These are phyloP conservation scores for Houttuynia cordata DNA, from an alignment of 164 flowering plant genomes.

Conservation along the genomic window DNA sequence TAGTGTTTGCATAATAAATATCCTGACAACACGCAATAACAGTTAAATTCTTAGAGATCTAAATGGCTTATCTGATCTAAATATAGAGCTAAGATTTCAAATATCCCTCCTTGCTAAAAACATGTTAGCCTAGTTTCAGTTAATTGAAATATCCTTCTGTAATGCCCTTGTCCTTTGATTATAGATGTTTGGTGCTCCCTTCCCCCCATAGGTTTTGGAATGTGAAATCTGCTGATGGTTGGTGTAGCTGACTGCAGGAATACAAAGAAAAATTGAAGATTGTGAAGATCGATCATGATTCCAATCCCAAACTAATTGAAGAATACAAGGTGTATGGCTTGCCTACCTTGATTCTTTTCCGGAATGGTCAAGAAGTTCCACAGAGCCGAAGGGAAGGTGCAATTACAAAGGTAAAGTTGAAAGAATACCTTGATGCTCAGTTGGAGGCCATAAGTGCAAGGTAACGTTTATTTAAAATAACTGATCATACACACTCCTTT, in stretches of 20 bases:
- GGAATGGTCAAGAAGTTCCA: constrained; percentile 65
- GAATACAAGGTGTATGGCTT: constrained; percentile 78
- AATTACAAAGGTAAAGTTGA: constrained; percentile 60
- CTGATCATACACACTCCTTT: background rate
- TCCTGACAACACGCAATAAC: too few relatives aligned
- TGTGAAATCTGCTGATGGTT: background rate
- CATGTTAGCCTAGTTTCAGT: too few relatives aligned
- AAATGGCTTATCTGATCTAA: too few relatives aligned
- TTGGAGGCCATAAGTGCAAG: constrained; percentile 26
- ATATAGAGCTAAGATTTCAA: too few relatives aligned
- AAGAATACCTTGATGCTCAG: constrained; percentile 48
- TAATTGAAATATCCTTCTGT: background rate
- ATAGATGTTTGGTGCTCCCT: background rate
- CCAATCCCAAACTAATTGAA: constrained; percentile 54
- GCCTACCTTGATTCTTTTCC: constrained; percentile 64
- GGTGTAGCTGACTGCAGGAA: constrained; percentile 25
- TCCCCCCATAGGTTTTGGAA: background rate
- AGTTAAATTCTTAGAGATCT: too few relatives aligned
- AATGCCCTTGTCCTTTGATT: background rate
- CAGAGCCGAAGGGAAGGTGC: constrained; percentile 84
- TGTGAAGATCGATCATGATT: constrained; percentile 74
- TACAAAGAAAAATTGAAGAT: constrained; percentile 50
- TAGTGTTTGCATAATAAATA: too few relatives aligned
- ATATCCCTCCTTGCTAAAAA: too few relatives aligned
- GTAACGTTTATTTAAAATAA: background rate